phyloP scores from a whole-genome alignment of 441 rosid genomes.

The Pelargonium citronellum region DNA sequence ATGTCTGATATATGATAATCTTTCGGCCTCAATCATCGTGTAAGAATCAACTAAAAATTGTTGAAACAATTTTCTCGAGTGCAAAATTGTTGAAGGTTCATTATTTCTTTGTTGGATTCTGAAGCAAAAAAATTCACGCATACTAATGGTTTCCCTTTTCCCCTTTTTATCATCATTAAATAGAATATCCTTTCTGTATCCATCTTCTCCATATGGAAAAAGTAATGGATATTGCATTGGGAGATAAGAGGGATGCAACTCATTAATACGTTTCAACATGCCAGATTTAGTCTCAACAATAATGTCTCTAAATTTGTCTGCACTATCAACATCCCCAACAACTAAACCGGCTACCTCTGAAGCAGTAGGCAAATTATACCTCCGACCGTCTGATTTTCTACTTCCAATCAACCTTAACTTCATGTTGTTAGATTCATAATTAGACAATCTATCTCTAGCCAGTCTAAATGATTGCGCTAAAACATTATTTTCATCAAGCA shows the following conservation, averaged over 20 bases:
- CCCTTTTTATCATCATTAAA: not conserved
- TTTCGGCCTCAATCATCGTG: constrained; percentile 4
- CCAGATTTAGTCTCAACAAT: not conserved
- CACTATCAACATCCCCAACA: not conserved
- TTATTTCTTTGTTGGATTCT: not conserved
- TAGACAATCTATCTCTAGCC: constrained; percentile 17
- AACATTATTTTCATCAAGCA: constrained; percentile 12
- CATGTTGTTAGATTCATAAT: no score
- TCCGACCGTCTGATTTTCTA: not conserved
- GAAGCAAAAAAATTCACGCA: not conserved
- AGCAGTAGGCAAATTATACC: not conserved
- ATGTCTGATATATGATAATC: not conserved
- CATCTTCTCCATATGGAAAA: constrained; percentile 14
- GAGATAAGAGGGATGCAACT: constrained; percentile 2
- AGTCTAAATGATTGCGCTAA: constrained; percentile 15
- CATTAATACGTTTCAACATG: not conserved
- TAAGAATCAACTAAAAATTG: not conserved
- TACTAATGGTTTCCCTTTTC: not conserved
- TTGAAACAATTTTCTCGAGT: constrained; percentile 5
- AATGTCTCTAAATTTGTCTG: not conserved
- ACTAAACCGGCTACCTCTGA: constrained; percentile 7
- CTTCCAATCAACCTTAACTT: not conserved
- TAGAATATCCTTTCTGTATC: not conserved
- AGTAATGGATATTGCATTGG: constrained; percentile 17
- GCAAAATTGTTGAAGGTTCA: not conserved